Conservation (phyloP, 1,284 basidiomycete species). For the Sanguinoderma infundibulare region DNA sequence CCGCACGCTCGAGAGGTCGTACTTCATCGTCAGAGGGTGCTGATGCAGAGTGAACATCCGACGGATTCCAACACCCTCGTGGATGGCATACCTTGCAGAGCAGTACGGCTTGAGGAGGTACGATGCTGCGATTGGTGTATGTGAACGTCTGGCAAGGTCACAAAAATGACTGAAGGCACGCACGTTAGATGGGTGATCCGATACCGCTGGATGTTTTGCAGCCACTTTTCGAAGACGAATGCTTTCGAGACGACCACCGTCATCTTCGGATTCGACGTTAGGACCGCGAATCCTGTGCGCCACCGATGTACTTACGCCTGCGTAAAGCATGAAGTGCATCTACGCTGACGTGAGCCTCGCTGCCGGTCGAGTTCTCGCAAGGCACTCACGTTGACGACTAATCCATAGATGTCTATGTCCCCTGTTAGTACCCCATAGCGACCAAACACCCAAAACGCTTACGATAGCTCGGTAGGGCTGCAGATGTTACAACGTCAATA, state of each 20-base stretch:
- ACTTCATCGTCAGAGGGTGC: constrained; percentile 71
- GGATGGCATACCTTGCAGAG: constrained; percentile 54
- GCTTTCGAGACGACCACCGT: constrained; percentile 68
- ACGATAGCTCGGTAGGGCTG: constrained; percentile 37
- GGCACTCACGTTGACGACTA: constrained; percentile 30
- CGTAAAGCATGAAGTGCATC: not conserved
- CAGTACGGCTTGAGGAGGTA: constrained; percentile 48
- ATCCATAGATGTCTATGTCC: constrained; percentile 44
- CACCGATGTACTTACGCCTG: not conserved
- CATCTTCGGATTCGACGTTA: constrained; percentile 8
- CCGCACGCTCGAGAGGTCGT: constrained; percentile 64
- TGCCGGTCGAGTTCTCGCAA: not conserved
- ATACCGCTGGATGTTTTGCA: constrained; percentile 69
- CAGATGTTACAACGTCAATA: not conserved
- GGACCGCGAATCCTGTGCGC: not conserved
- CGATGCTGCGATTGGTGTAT: constrained; percentile 17
- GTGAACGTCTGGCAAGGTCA: not conserved
- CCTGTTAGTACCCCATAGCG: not conserved
- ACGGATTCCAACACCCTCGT: not conserved
- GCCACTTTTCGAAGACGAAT: constrained; percentile 68
- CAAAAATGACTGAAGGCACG: constrained; percentile 24
- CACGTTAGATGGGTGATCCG: constrained; percentile 69
- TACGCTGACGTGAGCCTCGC: not conserved
- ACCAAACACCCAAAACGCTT: not conserved
- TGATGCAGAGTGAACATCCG: constrained; percentile 30